These are phyloP conservation scores for Yamadazyma akitaensis DNA, from an alignment of 805 yeast species.

Conservation along the genomic window DNA sequence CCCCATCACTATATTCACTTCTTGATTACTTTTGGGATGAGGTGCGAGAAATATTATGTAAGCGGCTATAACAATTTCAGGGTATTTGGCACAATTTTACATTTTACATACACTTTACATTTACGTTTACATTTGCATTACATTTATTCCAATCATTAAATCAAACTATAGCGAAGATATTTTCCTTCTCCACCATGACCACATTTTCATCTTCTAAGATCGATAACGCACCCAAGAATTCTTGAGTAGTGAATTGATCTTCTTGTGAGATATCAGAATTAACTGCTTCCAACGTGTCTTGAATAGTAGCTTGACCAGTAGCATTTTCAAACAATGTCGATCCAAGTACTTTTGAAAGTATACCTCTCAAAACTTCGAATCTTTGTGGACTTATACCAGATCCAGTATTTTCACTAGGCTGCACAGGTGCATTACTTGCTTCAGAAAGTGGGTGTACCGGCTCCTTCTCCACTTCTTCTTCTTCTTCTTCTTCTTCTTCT, in stretches of 20 bases:
- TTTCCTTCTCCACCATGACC: conserved; percentile 37
- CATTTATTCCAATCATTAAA: conserved; percentile 2
- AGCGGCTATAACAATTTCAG: no score
- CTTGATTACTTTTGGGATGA: not conserved
- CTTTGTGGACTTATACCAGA: conserved; percentile 32
- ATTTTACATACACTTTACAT: not conserved
- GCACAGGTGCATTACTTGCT: conserved; percentile 9
- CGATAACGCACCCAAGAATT: conserved; percentile 29
- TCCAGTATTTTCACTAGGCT: conserved; percentile 9
- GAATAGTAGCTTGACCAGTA: conserved; percentile 29
- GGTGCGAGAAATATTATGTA: not conserved
- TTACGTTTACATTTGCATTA: not conserved
- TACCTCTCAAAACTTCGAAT: conserved; percentile 25
- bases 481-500: not conserved
- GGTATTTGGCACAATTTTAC: no score
- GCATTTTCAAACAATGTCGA: conserved; percentile 33
- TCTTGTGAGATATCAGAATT: conserved; percentile 39
- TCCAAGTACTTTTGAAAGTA: conserved; percentile 30
- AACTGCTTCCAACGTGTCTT: conserved; percentile 28
- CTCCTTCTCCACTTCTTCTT: not conserved
- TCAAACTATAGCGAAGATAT: conserved; percentile 32
- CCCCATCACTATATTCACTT: not conserved
- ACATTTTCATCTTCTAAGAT: conserved; percentile 35
- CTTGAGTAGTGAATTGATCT: conserved; percentile 30
- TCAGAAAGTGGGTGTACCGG: conserved; percentile 24